These are phyloP conservation scores for Apiospora malaysiana DNA, from an alignment of 2,329 filamentous ascomycete genomes.

Conservation along the genomic window DNA sequence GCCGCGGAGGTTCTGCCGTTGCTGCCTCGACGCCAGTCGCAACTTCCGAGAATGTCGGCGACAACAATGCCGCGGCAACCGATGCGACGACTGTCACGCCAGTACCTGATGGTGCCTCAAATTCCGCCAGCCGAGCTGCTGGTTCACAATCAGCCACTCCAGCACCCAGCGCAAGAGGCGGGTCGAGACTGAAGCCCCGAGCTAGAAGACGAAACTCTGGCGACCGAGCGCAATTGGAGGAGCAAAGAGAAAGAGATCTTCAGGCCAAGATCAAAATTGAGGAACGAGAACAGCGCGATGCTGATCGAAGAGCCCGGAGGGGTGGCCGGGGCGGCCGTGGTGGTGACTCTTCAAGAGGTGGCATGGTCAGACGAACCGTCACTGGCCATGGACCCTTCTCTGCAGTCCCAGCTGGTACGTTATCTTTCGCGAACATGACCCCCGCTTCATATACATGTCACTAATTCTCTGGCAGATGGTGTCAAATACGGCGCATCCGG, in stretches of 20 bases:
- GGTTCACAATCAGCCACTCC: slow-evolving; percentile 38
- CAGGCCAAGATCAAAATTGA: slow-evolving; percentile 40
- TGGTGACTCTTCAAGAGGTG: slow-evolving; percentile 36
- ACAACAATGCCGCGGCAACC: neutral
- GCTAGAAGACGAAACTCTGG: slow-evolving; percentile 57
- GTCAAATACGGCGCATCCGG: slow-evolving; percentile 29
- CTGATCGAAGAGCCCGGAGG: slow-evolving; percentile 43
- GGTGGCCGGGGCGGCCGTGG: slow-evolving; percentile 43
- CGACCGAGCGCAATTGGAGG: slow-evolving; percentile 54
- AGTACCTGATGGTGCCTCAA: neutral
- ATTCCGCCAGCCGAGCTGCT: neutral
- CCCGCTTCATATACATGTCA: neutral
- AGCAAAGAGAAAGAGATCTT: slow-evolving; percentile 39
- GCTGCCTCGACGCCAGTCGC: slow-evolving; percentile 5
- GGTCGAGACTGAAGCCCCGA: slow-evolving; percentile 48
- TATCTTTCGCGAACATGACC: neutral
- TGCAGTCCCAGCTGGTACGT: slow-evolving; percentile 34
- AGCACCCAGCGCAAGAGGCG: slow-evolving; percentile 34
- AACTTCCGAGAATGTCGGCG: neutral
- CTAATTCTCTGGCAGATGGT: slow-evolving; percentile 35
- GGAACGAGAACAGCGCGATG: slow-evolving; percentile 38
- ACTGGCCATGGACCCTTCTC: slow-evolving; percentile 46
- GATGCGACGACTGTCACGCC: neutral
- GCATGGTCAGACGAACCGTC: slow-evolving; percentile 37
- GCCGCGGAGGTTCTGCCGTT: slow-evolving; percentile 17